Evolutionary conservation across 2,329 filamentous ascomycete species (phyloP).

Genomic region (Penicillium sp.): DNA sequence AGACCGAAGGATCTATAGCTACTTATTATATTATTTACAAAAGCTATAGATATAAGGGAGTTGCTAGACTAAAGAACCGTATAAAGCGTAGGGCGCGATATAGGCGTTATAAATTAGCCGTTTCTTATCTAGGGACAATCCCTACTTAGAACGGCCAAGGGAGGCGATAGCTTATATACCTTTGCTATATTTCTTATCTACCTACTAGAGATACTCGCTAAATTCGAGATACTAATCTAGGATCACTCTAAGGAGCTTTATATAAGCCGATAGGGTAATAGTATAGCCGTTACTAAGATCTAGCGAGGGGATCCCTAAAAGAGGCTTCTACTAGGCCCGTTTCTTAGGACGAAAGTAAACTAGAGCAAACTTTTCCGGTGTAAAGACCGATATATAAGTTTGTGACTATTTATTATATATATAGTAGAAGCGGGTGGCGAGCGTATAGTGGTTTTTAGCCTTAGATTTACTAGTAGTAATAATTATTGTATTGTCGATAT

Average conservation of each 20-base stretch:
- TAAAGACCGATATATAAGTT: not conserved
- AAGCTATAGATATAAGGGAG: not conserved
- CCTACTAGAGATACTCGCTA: no score
- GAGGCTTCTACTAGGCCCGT: constrained; percentile 2
- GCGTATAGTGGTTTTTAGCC: not conserved
- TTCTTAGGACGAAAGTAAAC: not conserved
- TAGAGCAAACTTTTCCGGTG: not conserved
- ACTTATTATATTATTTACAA: constrained; percentile 1
- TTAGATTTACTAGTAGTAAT: not conserved
- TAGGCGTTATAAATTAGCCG: no score
- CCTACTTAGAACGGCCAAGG: no score
- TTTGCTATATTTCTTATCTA: no score
- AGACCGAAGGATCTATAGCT: not conserved
- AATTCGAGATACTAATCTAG: no score
- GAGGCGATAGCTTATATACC: no score
- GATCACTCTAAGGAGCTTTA: no score
- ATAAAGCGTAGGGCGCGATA: not conserved
- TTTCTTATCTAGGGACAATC: no score
- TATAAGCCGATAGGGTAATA: not conserved
- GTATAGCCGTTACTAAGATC: no score
- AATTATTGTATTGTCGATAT: not conserved
- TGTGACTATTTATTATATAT: not conserved
- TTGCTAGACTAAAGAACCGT: not conserved
- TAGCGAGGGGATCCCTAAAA: no score
- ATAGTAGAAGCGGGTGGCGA: no score